Conservation (phyloP, 2,329 filamentous ascomycete genomes). For the Cercospora citrullina region DNA sequence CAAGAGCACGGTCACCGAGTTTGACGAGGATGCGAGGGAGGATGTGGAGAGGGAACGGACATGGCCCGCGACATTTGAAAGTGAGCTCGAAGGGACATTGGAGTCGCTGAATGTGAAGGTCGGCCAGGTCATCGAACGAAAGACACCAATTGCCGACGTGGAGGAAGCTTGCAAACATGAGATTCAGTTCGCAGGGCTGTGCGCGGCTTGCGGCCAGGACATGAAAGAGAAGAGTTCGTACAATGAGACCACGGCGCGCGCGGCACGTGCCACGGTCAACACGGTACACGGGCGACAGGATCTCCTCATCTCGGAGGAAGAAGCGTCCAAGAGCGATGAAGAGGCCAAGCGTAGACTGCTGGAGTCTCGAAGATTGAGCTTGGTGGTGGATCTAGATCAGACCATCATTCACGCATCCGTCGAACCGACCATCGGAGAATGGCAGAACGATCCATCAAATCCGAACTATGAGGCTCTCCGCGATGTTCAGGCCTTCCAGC, state of each 20-base stretch:
- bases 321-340: constrained; percentile 79
- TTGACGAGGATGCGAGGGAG: constrained; percentile 72
- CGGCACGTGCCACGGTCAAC: constrained; percentile 85
- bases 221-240: constrained; percentile 83
- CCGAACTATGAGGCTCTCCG: constrained; percentile 90
- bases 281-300: constrained; percentile 91
- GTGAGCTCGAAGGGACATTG: constrained; percentile 77
- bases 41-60: constrained; percentile 59
- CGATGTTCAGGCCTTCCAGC: constrained; percentile 83
- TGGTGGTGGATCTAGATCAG: constrained; percentile 96
- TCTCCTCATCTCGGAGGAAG: constrained; percentile 78
- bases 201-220: constrained; percentile 89
- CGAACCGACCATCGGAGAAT: constrained; percentile 92
- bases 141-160: constrained; percentile 66
- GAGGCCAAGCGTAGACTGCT: constrained; percentile 82
- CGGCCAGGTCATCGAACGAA: constrained; percentile 61
- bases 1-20: constrained; percentile 67
- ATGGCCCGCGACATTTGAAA: constrained; percentile 78
- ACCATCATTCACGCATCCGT: constrained; percentile 98
- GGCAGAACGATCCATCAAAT: constrained; percentile 84
- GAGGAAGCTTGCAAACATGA: constrained; percentile 91
- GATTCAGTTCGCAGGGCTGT: constrained; percentile 86
- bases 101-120: constrained; percentile 71
- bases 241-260: constrained; percentile 75
- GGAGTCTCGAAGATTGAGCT: constrained; percentile 76